Base-by-base conservation (phyloP, 768 basidiomycete genomes). In the Agrocybe pediades region DNA sequence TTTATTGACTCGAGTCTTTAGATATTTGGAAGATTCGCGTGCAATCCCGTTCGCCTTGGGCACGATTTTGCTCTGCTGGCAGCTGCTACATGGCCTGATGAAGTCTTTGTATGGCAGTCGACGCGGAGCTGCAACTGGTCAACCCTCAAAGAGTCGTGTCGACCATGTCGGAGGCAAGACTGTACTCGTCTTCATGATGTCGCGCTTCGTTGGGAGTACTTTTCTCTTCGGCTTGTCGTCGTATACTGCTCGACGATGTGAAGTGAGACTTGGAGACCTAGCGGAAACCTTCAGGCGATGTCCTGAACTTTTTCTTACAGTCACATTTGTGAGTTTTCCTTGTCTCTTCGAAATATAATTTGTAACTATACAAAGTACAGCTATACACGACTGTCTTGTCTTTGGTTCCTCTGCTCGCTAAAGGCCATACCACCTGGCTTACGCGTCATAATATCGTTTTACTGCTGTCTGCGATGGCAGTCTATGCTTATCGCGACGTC, bases 401-500 rank as follows among this genome's bases (percentile, higher is more conserved):
- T 21, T n/a, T 46, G 1, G 13, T 61, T 17, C 27, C 56, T 3
- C 30, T 61, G 29, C 15, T 55, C 21, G 42, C 54, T 6, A 46
- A 53, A 19, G 15, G 24, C 16, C 27, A 26, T 39, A 62, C 87
- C 84, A 1, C 69, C 90, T 40, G 69, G 78, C 24, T 87, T 87
- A 66, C 83, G 87, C 16, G 60, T n/a, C 49, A 43, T 27, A 57
- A 49, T 20, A 58, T 54, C 30, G 9, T 42, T 21, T 49, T 58
- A 30, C 46, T 61, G 21, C 41, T 56, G 29, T 74, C 54, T 51
- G 70, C 59, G 58, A 69, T 58, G 69, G 59, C 52, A 2, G 71
- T 84, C 0, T 87, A 80, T 60, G 62, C 68, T 5, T 81, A 81
- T 62, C 75, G 83, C 23, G 77, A 82, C 56, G 47, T 88, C 3